Evolutionary conservation across 1,139 yeast genomes (phyloP).

Genomic region (Candida tunisiensis): DNA sequence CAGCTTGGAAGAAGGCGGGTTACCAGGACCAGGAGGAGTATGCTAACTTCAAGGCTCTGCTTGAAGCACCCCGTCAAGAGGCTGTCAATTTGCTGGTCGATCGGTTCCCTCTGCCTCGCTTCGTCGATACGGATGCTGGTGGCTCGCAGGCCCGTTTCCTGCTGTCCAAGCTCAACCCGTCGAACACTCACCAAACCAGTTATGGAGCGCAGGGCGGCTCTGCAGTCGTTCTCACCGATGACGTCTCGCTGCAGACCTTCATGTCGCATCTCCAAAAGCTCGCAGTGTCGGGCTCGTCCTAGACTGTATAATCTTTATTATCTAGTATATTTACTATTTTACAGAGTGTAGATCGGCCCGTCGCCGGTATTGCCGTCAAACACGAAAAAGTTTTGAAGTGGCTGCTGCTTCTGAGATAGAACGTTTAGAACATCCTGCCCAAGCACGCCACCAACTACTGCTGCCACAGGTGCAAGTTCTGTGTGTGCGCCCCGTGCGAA

Average conservation of each 20-base stretch:
- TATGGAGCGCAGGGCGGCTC: constrained; percentile 13
- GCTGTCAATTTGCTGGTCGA: constrained; percentile 85
- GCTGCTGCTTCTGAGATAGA: constrained; percentile 59
- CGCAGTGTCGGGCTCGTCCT: constrained; percentile 12
- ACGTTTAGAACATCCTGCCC: constrained; percentile 86
- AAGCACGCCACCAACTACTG: constrained; percentile 77
- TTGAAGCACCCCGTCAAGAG: constrained; percentile 82
- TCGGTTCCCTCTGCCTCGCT: constrained; percentile 93
- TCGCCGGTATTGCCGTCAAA: constrained; percentile 56
- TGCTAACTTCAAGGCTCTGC: constrained; percentile 68
- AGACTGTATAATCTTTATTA: not conserved
- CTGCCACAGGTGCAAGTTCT: constrained; percentile 74
- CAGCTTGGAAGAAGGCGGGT: constrained; percentile 93
- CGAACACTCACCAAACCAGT: constrained; percentile 55
- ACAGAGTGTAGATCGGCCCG: constrained; percentile 48
- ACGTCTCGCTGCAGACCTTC: constrained; percentile 48
- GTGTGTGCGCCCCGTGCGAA: constrained; percentile 26
- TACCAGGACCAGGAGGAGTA: constrained; percentile 86
- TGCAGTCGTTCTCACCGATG: constrained; percentile 46
- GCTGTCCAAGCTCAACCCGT: constrained; percentile 85
- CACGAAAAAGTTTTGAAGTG: constrained; percentile 65
- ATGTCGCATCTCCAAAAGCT: constrained; percentile 31
- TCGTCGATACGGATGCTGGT: constrained; percentile 92
- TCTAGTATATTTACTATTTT: not conserved
- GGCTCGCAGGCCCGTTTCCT: constrained; percentile 97